Evolutionary conservation across 345 rosid species (phyloP), one percentile per base, ranked within the genome.

Genomic region (Salix udensis): DNA sequence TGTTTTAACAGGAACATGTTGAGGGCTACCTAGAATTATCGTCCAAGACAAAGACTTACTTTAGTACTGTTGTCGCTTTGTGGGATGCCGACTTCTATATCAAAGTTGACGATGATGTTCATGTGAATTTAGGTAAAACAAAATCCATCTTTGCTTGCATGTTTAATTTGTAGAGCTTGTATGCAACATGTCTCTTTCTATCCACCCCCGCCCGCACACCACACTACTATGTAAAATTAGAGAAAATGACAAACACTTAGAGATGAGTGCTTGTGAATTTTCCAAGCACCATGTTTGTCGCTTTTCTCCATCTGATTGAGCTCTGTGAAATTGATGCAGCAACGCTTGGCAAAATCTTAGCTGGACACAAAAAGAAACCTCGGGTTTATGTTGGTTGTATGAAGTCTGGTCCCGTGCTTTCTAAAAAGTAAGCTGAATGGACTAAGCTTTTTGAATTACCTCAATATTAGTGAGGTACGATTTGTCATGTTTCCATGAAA

Each of bases 81-180:
- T 92, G 98, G 98, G 95, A 93, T 73, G 92, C 99, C 0, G 92
- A 93, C 46, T 96, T 93, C 82, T 93, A 91, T 79, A 79, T 93
- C 85, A 91, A 96, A 88, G 98, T 93, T n/a, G 99, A 96, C 28
- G 99, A 96, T 64, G 99, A 96, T 72, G 85, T 96, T 81, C 98
- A 92, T 83, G 98, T 93, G 58, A 96, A 95, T 81, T 79, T 93
- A 77, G 98, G 98, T 88, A 85, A 28, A 24, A 11, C 30, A 74
- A 72, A 21, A 37, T 60, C 24, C 11, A 30, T 13, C 46, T 4
- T 46, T 7, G 46, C 58, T 70, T 11, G 64, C 44, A 19, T 68
- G 23, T 68, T 34, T 58, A 62, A 30, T 72, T 65, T 28, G 44
- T 70, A 50, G 34, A 53, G 21, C 23, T 19, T 21, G 60, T 53